These are phyloP conservation scores for Penicillium sp. DNA, from an alignment of 2,329 filamentous ascomycete species.

Conservation along the genomic window DNA sequence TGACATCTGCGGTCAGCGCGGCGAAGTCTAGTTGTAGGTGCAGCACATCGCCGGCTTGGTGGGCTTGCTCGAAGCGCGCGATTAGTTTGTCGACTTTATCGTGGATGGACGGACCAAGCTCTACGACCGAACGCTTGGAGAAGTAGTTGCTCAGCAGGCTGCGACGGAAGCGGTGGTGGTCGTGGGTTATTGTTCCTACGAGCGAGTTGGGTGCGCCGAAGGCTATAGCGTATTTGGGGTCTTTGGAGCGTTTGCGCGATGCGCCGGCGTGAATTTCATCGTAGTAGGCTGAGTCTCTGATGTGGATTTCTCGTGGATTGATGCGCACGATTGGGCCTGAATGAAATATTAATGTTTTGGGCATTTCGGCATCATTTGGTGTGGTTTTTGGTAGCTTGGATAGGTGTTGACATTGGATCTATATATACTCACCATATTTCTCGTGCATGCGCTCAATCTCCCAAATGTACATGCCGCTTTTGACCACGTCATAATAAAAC, in stretches of 20 bases:
- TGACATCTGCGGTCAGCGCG: constrained; percentile 37
- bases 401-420: neutral
- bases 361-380: too few species aligned
- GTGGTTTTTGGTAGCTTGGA: neutral
- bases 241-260: constrained; percentile 20
- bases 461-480: constrained; percentile 29
- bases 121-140: constrained; percentile 39
- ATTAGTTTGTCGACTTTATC: constrained; percentile 33
- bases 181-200: constrained; percentile 38
- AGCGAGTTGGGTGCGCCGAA: constrained; percentile 20
- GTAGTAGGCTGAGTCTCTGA: constrained; percentile 36
- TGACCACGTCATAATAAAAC: constrained; percentile 34
- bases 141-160: constrained; percentile 46
- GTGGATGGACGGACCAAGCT: constrained; percentile 39
- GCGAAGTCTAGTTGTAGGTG: constrained; percentile 26
- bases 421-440: constrained; percentile 29
- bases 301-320: constrained; percentile 37
- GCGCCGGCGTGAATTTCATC: constrained; percentile 32
- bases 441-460: constrained; percentile 32
- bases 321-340: constrained; percentile 39
- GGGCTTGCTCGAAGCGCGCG: constrained; percentile 23
- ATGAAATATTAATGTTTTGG: neutral
- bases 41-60: constrained; percentile 14
- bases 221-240: constrained; percentile 16
- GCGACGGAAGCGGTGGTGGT: constrained; percentile 44